Base-by-base conservation (phyloP, 2,329 filamentous ascomycete species). In the Myriangium duriaei region DNA sequence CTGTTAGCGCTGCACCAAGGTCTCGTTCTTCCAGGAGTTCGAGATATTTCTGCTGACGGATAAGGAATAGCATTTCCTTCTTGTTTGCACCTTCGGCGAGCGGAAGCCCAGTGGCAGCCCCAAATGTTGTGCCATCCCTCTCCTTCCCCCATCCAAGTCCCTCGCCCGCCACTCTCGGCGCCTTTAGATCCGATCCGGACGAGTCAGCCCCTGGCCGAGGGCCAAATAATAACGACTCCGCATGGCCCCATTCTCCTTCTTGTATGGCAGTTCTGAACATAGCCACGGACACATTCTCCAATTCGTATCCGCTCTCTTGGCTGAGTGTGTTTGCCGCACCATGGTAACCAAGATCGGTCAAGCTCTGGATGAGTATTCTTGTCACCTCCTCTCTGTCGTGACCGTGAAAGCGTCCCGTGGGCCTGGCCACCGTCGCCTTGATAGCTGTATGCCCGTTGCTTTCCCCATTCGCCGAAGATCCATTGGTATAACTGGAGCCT, bases 331-430 rank as follows among this genome's bases (percentile, higher is more conserved):
- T 69, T 15, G 91, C 88, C 10, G 88, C 82, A 10, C 68, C 67
- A 42, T 76, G 68, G 54, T 96, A 95, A 2, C 91, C 91, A 63
- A 98, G 70, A 56, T 95, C 88, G 15, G 77, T 74, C 46, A 98
- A 63, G 24, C 86, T 82, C 60, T 98, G 91, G 51, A 98, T 91
- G 50, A 98, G 62, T 46, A 96, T 81, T 38, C 91, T 72, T 4
- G 88, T 93, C 31, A 96, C 80, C 63, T 98, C 88, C 65, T 94
- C 86, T 55, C 85, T 76, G 54, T 91, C 76, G 55, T 96, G 88
- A 12, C 86, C 87, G 53, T 77, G 80, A 57, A 92, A 96, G 21
- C 65, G 64, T 4, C 64, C 32, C 17, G 29, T 39, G 13, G 36
- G 36, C 10, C 36, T 17, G 12, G 21, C 13, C 17, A 18, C 36